These are phyloP conservation scores for Silene coronaria DNA, from an alignment of 179 eudicot genomes.

Conservation along the genomic window DNA sequence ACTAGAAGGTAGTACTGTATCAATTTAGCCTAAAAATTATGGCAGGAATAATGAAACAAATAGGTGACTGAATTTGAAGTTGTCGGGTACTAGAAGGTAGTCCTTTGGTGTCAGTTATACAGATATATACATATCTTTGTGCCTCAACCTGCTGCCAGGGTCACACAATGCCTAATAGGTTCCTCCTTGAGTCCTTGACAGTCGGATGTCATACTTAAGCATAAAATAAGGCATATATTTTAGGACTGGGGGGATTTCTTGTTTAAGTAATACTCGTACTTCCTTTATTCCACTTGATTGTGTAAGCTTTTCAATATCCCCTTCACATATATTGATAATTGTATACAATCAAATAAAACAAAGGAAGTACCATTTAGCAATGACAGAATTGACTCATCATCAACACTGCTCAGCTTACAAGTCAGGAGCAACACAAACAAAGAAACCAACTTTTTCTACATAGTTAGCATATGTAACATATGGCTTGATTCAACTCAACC, in stretches of 20 bases:
- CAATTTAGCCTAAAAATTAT: no score
- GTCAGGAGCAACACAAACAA: not conserved
- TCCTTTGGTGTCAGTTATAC: not conserved
- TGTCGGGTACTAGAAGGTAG: not conserved
- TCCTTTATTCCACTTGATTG: no score
- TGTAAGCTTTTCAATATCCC: no score
- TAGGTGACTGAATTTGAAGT: not conserved
- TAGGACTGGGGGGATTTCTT: no score
- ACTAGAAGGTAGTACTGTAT: no score
- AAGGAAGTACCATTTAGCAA: not conserved
- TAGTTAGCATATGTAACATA: not conserved
- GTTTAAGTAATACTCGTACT: not conserved
- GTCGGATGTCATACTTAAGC: not conserved
- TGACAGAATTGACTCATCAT: not conserved
- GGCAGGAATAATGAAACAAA: no score
- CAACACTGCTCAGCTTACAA: not conserved
- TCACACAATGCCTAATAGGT: not conserved
- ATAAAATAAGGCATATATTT: not conserved
- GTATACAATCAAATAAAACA: no score
- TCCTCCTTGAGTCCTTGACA: no score
- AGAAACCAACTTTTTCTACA: not conserved
- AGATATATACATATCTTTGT: not conserved
- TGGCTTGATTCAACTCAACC: not conserved
- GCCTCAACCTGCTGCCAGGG: conserved; percentile 11
- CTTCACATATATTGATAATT: no score